Base-by-base conservation (phyloP, 2,329 filamentous ascomycete genomes). In the Penicillium paneum region DNA sequence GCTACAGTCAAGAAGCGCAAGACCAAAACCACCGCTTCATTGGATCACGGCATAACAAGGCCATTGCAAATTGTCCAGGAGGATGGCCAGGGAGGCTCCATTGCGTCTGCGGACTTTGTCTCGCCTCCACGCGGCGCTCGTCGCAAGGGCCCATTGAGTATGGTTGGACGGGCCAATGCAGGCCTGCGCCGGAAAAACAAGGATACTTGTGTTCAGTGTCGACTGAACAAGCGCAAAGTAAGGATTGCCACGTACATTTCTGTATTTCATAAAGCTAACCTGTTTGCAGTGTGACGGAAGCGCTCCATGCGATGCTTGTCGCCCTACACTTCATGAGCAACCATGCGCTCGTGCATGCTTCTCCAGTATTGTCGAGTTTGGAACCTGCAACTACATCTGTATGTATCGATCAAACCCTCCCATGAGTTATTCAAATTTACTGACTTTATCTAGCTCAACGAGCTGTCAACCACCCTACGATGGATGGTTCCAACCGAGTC, bases 381-480 rank as follows among this genome's bases (percentile, higher is more conserved):
- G 74, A 38, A 75, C 74, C 5, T 76, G 74, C 62, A 77, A 78
- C 54, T 76, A 76, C 54, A 73, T 78, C 45, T 78, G 75, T 77
- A 68, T 50, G 72, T 39, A 26, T 26, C 5, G 12, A 10, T 12
- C 2, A n/a, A 44, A 28, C 28, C 52, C 57, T 13, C 55, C 31
- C 13, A 21, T 29, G 15, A 29, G 28, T 50, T 19, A 28, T 10
- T 26, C 15, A 11, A 19, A 26, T 46, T 45, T 49, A 50, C 66
- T 69, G 48, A 71, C 50, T 10, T 11, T n/a, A 21, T 38, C 11
- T 39, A 76, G 74, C 75, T 55, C 74, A 76, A 71, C 71, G 71
- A 59, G 74, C 72, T 31, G 66, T 76, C 54, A 76, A 76, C 46
- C 75, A 77, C 42, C 67, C 68, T 8, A 76, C 73, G 1, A 24